phyloP scores from a whole-genome alignment of 768 basidiomycete genomes.

The Megacollybia marginata region DNA sequence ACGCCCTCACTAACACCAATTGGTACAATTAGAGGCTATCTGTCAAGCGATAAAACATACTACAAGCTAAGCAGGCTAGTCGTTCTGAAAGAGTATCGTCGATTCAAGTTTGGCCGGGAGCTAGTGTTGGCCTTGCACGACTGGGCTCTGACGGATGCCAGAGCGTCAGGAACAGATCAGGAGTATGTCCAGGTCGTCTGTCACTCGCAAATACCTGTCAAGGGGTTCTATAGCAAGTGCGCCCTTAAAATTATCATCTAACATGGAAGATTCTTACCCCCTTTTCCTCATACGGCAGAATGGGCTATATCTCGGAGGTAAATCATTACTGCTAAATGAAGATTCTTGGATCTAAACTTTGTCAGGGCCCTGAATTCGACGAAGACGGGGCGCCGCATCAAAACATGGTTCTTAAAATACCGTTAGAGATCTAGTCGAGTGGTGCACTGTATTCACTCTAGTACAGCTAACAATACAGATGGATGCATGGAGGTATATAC shows the following conservation, averaged over 20 bases:
- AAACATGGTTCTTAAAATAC: slow-evolving; percentile 61
- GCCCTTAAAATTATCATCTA: slow-evolving; percentile 12
- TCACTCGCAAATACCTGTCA: slow-evolving; percentile 70
- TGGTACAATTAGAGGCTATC: slow-evolving; percentile 59
- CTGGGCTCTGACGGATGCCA: slow-evolving; percentile 45
- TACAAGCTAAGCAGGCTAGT: slow-evolving; percentile 74
- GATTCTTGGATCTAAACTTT: neutral
- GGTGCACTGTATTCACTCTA: neutral
- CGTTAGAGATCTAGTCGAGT: slow-evolving; percentile 16
- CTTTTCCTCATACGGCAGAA: slow-evolving; percentile 30
- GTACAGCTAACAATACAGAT: neutral
- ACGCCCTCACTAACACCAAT: slow-evolving; percentile 52
- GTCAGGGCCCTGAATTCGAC: slow-evolving; percentile 60
- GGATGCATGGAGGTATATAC: neutral
- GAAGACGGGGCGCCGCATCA: slow-evolving; percentile 85
- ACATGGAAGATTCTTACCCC: no score
- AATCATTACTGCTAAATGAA: slow-evolving; percentile 1
- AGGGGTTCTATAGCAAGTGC: slow-evolving; percentile 73
- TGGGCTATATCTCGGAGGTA: slow-evolving; percentile 64
- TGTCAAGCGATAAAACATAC: slow-evolving; percentile 30
- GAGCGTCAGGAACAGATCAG: slow-evolving; percentile 7
- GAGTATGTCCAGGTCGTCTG: slow-evolving; percentile 35
- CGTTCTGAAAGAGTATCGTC: slow-evolving; percentile 59
- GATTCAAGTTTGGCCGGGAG: slow-evolving; percentile 53
- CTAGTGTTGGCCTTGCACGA: slow-evolving; percentile 59